Conservation (phyloP, 352 stramenopile species). For the Pelagophyceae sp. region DNA sequence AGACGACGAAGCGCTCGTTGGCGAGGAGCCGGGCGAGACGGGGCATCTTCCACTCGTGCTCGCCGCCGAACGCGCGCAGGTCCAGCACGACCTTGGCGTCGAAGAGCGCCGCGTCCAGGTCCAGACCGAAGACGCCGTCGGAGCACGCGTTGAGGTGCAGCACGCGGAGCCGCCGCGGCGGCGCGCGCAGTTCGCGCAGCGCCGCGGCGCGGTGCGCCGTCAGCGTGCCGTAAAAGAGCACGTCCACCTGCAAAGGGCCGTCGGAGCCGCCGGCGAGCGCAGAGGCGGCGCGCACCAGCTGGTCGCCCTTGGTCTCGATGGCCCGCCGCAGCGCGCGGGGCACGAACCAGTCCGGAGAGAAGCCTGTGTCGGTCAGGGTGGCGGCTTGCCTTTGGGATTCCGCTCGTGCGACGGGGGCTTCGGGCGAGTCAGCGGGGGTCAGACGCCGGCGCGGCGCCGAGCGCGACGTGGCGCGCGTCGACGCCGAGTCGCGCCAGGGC, state of each 20-base stretch:
- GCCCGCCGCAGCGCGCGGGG: neutral
- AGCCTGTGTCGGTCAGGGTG: too few relatives aligned
- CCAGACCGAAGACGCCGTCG: neutral
- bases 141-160: neutral
- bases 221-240: conserved; percentile 13
- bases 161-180: neutral
- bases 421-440: too few relatives aligned
- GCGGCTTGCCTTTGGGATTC: neutral
- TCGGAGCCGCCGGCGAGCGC: too few relatives aligned
- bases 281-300: neutral
- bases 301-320: neutral
- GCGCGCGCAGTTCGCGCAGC: neutral
- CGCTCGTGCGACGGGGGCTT: neutral
- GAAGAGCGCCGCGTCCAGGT: neutral
- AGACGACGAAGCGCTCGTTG: neutral
- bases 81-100: neutral
- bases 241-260: neutral
- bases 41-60: conserved; percentile 18
- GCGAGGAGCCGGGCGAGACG: neutral
- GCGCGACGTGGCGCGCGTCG: neutral
- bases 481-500: neutral
- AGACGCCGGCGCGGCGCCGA: neutral
- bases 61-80: conserved; percentile 2
- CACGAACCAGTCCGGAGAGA: too few relatives aligned
- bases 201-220: neutral